Conservation (phyloP, 2,329 filamentous ascomycete species). For the Westerdykella sp. region DNA sequence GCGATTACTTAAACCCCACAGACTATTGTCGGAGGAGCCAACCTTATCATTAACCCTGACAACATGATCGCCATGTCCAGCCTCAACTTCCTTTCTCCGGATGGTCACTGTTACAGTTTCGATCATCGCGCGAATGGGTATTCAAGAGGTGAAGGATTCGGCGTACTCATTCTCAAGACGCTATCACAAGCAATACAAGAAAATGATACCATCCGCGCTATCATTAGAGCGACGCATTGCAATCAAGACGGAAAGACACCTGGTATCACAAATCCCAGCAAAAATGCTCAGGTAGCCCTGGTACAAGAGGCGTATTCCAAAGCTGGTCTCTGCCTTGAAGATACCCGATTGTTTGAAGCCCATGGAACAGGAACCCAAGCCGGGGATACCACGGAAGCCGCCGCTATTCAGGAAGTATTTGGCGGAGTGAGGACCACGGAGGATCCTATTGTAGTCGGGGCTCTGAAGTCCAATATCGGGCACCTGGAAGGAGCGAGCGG, state of each 20-base stretch:
- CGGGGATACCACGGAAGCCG: constrained; percentile 36
- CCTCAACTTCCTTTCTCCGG: constrained; percentile 24
- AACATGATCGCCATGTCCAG: constrained; percentile 5
- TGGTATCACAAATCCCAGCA: constrained; percentile 24
- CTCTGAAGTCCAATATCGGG: constrained; percentile 37
- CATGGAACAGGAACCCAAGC: constrained; percentile 54
- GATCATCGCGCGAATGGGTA: constrained; percentile 57
- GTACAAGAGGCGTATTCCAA: constrained; percentile 30
- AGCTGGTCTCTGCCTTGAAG: constrained; percentile 30
- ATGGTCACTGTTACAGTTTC: constrained; percentile 29
- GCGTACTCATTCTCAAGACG: constrained; percentile 24
- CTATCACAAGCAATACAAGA: constrained; percentile 14
- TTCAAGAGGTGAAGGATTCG: constrained; percentile 56
- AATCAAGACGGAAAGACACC: constrained; percentile 22
- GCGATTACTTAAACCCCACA: constrained; percentile 1
- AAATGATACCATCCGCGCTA: constrained; percentile 26
- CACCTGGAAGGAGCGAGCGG: constrained; percentile 38
- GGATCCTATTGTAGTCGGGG: constrained; percentile 6
- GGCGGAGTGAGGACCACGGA: not conserved
- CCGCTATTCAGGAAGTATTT: constrained; percentile 17
- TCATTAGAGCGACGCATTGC: constrained; percentile 24
- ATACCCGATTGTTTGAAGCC: constrained; percentile 33
- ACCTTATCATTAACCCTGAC: constrained; percentile 10
- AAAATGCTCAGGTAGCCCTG: constrained; percentile 39
- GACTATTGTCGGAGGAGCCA: constrained; percentile 7